Base-by-base conservation (phyloP, 1,139 yeast genomes). In the Hyphopichia pseudoburtonii region DNA sequence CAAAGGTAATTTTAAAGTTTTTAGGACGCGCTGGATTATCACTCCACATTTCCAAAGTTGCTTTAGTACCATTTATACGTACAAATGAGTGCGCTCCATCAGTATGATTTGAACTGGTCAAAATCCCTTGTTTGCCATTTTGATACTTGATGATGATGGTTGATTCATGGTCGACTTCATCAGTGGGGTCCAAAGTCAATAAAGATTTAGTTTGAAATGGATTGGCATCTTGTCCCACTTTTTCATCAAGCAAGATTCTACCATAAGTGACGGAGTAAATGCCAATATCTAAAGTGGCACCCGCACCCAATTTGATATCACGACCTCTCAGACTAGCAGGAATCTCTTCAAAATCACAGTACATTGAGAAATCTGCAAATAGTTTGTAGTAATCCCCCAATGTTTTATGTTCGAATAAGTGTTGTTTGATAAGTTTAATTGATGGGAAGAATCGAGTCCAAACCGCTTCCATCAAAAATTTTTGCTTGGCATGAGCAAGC, bases 361-460 rank as follows among this genome's bases (percentile, higher is more conserved):
- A 59, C 39, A 60, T 57, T 12, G 73, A 58, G 36, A 70, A 64
- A 46, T 73, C 76, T 19, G 66, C 60, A 33, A 51, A 47, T 11
- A 77, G 56, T 21, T 79, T 58, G 44, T 61, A 57, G 14, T 76
- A 57, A 14, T 66, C 69, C 3, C 84, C 84, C 41, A 80, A 51
- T 11, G 65, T 57, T 41, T 66, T 60, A 22, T 76, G 70, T 19
- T 68, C 63, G 45, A 69, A 73, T 23, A 80, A 50, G 40, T 64
- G 56, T 25, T 63, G 42, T 42, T 67, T 61, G 37, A 78, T 57
- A 21, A 62, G 62, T 18, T 52, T 40, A 27, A 73, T 62, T 15
- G 76, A 49, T 2, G 86, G 86, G 62, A 80, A 75, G 51, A 75
- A 80, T 34, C 85, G 62, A 2, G 84, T 76, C 86, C 86, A 80